Percentiles rank a stretch among this genome's conserved stretches.
Evolutionary conservation across 192 early-diverging fungal species (phyloP).

Genomic region (Allomyces macrogynus): DNA sequence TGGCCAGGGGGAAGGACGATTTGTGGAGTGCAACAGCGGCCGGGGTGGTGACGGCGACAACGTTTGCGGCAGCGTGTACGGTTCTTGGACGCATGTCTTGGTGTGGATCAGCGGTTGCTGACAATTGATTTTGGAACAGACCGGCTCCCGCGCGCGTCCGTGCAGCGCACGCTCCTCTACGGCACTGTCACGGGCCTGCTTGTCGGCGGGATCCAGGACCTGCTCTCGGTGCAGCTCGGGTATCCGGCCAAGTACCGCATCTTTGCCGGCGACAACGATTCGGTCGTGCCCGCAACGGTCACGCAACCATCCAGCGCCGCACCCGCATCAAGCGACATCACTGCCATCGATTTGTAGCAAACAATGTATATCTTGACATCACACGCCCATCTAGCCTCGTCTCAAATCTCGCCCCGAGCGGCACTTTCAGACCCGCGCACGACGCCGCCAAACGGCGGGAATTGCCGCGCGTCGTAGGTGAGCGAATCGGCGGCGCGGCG

Average conservation of each 20-base stretch:
- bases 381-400: no score
- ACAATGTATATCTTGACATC: neutral
- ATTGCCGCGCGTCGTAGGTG: no score
- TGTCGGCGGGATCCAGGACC: neutral
- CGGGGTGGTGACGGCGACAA: neutral
- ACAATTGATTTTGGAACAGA: neutral
- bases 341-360: neutral
- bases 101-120: neutral
- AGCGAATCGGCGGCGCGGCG: no score
- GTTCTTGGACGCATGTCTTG: neutral
- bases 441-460: no score
- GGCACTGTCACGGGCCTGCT: neutral
- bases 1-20: neutral
- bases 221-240: neutral
- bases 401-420: no score
- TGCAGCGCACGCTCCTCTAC: neutral
- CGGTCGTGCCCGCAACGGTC: neutral
- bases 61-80: neutral
- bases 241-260: neutral
- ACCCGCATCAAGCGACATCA: neutral
- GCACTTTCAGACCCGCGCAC: no score
- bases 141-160: neutral
- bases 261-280: neutral
- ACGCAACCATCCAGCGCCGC: neutral
- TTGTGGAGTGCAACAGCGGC: neutral